phyloP scores from a whole-genome alignment of 345 rosid genomes.

The Hypericum androsaemum region DNA sequence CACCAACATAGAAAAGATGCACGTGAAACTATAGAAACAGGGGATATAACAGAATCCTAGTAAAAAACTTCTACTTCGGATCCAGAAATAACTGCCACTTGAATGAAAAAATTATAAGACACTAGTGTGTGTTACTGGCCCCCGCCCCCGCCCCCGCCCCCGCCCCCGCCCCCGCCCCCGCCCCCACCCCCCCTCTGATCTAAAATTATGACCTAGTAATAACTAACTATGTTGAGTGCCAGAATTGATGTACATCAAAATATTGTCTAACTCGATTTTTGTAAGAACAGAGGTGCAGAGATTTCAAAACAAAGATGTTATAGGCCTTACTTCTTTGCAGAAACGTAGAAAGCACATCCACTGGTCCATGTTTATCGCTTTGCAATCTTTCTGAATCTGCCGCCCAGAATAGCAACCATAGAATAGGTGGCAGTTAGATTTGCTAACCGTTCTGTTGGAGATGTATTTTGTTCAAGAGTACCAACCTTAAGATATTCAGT shows the following conservation, averaged over 20 bases:
- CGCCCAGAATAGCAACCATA: background rate
- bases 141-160: too few relatives aligned
- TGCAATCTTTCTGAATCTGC: slow-evolving; percentile 85
- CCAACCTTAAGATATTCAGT: slow-evolving; percentile 64
- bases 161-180: too few relatives aligned
- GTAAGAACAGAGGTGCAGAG: background rate
- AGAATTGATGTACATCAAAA: too few relatives aligned
- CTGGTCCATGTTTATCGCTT: slow-evolving; percentile 91
- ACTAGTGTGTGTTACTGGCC: background rate
- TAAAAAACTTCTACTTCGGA: too few relatives aligned
- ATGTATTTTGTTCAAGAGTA: background rate
- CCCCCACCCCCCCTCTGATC: background rate
- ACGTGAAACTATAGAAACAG: too few relatives aligned
- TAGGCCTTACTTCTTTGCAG: slow-evolving; percentile 63
- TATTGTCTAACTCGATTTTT: too few relatives aligned
- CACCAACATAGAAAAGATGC: too few relatives aligned
- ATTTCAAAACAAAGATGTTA: background rate
- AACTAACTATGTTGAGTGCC: too few relatives aligned
- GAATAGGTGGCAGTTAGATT: background rate
- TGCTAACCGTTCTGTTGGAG: background rate
- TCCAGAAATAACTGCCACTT: too few relatives aligned
- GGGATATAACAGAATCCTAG: too few relatives aligned
- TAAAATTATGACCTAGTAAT: too few relatives aligned
- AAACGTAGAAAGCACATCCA: slow-evolving; percentile 86
- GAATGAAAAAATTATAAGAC: background rate